phyloP scores from a whole-genome alignment of 2,329 filamentous ascomycete species.

The Colletotrichum tropicicola region DNA sequence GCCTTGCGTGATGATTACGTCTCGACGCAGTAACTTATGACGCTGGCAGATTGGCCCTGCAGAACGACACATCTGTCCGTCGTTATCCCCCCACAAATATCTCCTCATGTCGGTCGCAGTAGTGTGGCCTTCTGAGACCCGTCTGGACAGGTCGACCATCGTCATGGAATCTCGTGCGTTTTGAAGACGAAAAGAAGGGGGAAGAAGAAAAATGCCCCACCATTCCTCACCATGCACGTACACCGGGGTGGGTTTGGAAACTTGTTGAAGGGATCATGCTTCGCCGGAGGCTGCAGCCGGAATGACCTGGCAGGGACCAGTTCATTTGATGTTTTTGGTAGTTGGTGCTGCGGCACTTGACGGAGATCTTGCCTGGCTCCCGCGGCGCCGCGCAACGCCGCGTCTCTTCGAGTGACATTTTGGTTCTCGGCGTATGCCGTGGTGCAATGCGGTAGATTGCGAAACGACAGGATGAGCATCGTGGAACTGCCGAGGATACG shows the following conservation, averaged over 20 bases:
- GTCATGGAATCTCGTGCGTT: not conserved
- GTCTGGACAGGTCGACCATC: not conserved
- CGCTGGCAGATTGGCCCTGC: not conserved
- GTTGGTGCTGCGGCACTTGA: no score
- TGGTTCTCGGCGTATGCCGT: no score
- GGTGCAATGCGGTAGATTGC: no score
- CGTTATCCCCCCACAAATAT: slow-evolving; percentile 4
- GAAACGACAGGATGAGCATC: no score
- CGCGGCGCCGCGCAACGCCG: no score
- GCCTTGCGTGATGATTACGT: slow-evolving; percentile 11
- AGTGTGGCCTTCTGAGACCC: not conserved
- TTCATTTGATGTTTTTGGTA: slow-evolving; percentile 13
- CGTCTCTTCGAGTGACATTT: no score
- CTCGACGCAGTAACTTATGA: not conserved
- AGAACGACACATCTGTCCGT: not conserved
- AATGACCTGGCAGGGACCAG: not conserved
- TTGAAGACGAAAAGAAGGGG: not conserved
- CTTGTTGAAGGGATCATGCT: slow-evolving; percentile 1
- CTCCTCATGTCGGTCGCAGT: slow-evolving; percentile 8
- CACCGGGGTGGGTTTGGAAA: not conserved
- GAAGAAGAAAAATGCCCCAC: not conserved
- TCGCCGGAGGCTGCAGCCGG: slow-evolving; percentile 10
- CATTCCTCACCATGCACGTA: not conserved
- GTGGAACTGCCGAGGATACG: no score
- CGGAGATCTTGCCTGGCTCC: no score